Evolutionary conservation across 2,329 filamentous ascomycete genomes (phyloP), one percentile per base, ranked within the genome.

Genomic region (Huntiella savannae): DNA sequence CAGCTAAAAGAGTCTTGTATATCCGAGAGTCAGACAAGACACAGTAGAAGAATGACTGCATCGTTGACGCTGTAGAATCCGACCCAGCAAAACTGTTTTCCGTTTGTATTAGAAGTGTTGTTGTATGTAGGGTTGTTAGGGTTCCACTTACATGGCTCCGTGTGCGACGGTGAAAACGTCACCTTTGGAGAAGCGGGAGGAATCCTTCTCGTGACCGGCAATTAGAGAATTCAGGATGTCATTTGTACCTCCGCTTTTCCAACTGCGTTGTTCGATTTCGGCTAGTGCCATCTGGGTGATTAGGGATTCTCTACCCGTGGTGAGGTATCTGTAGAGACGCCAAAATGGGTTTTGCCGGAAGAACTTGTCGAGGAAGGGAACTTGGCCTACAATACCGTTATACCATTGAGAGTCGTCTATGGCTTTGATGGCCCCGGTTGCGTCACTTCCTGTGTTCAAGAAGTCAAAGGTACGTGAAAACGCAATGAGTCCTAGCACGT

Each of bases 1-100:
- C 71, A 13, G 56, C 42, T 1, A 59, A 52, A 1, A 73, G 55
- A 4, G 52, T 50, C 2, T 53, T 45, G 52, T 70, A 66, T 8
- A 70, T 61, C 0, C 53, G 56, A 1, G 60, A 58, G 16, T 65
- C 62, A 34, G 66, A 62, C 7, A 73, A 60, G 1, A 68, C 59
- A 37, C 65, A 63, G 60, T 64, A 68, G 59, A 69, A 70, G 56
- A 72, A 70, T 47, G 68, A 71, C 52, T 72, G 68, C 69, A 73
- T 72, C 0, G 69, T 71, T 5, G 68, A 71, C 8, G 73, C 72
- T 0, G 73, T 75, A 0, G 72, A 74, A 57, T 77, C 73, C 15
- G 73, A 74, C 19, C 73, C 73, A 12, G 72, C 71, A 54, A 75
- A 70, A 51, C 68, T 72, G 37, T 1, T 3, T 4, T 34, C 13